Percentiles rank a stretch among this genome's conserved stretches.
These are phyloP conservation scores for Celoporthe dispersa DNA, from an alignment of 2,329 filamentous ascomycete genomes.

Conservation along the genomic window DNA sequence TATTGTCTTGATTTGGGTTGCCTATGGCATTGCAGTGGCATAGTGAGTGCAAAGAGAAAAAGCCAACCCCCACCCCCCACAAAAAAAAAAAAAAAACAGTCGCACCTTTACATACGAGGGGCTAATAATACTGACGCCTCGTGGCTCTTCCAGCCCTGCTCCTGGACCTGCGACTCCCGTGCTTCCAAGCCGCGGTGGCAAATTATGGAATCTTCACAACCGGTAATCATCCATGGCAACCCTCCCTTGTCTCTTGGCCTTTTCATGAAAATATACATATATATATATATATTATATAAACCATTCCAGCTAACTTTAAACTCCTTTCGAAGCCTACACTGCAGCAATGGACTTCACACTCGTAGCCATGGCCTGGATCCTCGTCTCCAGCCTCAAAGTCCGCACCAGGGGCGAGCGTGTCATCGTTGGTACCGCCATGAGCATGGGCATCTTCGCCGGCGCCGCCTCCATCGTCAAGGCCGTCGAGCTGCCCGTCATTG, in stretches of 20 bases:
- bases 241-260: background rate
- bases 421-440: conserved; percentile 2
- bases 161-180: background rate
- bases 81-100: no score
- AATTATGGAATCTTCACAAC: background rate
- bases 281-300: no score
- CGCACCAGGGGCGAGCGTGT: conserved; percentile 7
- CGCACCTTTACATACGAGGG: background rate
- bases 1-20: background rate
- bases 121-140: background rate
- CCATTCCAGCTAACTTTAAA: background rate
- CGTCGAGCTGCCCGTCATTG: background rate
- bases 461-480: conserved; percentile 10
- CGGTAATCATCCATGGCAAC: background rate
- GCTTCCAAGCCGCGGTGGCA: background rate
- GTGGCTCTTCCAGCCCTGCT: background rate
- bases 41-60: no score
- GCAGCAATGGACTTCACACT: conserved; percentile 57
- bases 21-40: background rate
- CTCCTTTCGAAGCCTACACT: background rate
- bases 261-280: no score
- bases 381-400: conserved; percentile 31
- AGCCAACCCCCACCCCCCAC: no score
- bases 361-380: conserved; percentile 61
- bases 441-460: conserved; percentile 14